Conservation (phyloP, 495 filamentous ascomycete genomes). For the Penicillium tannophilum region DNA sequence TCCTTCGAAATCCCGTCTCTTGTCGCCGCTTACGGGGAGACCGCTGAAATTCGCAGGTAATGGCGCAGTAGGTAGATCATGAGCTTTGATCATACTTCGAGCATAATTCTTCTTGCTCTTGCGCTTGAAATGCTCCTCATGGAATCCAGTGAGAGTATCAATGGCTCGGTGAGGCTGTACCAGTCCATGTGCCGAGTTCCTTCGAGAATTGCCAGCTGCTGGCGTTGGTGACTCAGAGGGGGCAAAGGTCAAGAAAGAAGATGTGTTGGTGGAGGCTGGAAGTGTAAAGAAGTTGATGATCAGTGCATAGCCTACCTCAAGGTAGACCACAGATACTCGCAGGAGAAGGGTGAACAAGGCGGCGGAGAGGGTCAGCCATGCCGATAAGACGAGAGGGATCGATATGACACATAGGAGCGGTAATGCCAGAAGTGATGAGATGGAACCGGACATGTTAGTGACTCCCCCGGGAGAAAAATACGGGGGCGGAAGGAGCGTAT, state of each 20-base stretch:
- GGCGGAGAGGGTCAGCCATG: conserved; percentile 66
- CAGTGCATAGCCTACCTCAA: conserved; percentile 65
- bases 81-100: conserved; percentile 27
- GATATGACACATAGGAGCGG: conserved; percentile 66
- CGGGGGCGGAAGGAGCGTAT: background rate
- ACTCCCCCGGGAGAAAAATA: background rate
- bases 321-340: conserved; percentile 66
- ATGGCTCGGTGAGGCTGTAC: conserved; percentile 22
- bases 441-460: conserved; percentile 23
- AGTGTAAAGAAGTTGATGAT: conserved; percentile 59
- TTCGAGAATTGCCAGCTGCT: conserved; percentile 29
- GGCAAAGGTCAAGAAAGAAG: conserved; percentile 36
- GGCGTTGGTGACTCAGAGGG: conserved; percentile 37
- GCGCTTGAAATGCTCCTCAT: conserved; percentile 14
- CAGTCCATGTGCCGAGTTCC: conserved; percentile 28
- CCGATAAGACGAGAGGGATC: conserved; percentile 68
- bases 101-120: conserved; percentile 23
- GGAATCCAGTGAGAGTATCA: conserved; percentile 12
- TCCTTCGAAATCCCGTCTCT: conserved; percentile 79
- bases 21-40: conserved; percentile 38
- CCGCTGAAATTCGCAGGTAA: conserved; percentile 18
- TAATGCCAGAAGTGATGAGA: conserved; percentile 59
- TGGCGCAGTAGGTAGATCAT: conserved; percentile 17
- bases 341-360: conserved; percentile 66
- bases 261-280: conserved; percentile 29